Base-by-base conservation (phyloP, 495 filamentous ascomycete species). In the Trichoderma virens region DNA sequence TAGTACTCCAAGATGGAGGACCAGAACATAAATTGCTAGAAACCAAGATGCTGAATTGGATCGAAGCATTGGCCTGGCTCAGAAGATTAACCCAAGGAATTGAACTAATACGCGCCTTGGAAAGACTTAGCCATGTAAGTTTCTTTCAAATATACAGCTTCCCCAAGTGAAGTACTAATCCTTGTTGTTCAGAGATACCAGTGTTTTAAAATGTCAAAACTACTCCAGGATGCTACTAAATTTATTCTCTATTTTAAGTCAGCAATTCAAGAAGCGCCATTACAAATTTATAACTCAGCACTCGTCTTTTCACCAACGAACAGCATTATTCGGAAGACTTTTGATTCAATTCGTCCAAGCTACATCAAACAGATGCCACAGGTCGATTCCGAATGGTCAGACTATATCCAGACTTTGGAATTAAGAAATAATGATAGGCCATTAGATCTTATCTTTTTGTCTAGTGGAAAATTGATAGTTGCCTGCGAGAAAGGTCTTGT, bases 21-120 rank as follows among this genome's bases (percentile, higher is more conserved):
- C 30, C 45, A 14, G 62, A 68, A 59, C 54, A 69, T 35, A 13
- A 34, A 3, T 76, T 78, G 63, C 65, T 78, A 11, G 25, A 65
- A 30, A 47, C 64, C 20, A 67, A 73, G 43, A 68, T 73, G 51
- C 72, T 79, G 28, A 67, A 77, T 62, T 79, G 73, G 75, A 60
- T 67, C 25, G 66, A 69, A 64, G 73, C 66, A 18, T 14, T 71
- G 60, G 67, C 61, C 69, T 70, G 67, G 5, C 16, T 73, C 25
- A 71, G 56, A 47, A 56, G 25, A 25, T 18, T 35, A 38, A 14
- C 5, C 8, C 28, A 31, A 16, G 31, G 25, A 3, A 18, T 31
- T 16, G n/a, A 38, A 16, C 28, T 35, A n/a, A 61, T 61, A 9
- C 8, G n/a, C 3, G 18, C 6, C 16, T 34, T 61, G 31, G 5